Evolutionary conservation across 78 protist genomes (phyloP), one percentile per base, ranked within the genome.

Genomic region (Guillardia theta): DNA sequence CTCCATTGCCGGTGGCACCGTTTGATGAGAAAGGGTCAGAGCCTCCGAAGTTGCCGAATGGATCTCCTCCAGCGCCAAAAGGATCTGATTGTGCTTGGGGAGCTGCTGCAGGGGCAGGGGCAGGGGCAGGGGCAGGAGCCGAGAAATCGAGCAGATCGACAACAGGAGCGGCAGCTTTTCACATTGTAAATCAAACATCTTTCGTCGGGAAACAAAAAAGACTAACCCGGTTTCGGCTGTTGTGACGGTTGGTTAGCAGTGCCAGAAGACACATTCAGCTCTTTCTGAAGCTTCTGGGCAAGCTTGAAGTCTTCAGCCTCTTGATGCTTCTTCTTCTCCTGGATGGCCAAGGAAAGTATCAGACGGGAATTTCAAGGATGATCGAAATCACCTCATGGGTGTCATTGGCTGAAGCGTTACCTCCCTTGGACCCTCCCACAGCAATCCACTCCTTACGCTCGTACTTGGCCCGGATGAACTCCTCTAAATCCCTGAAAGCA

Each of bases 401-500:
- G n/a, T n/a, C n/a, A n/a, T n/a, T n/a, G n/a, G n/a, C n/a, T n/a
- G 87, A 70, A 43, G 87, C 41, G 15, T 4, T 1, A 4, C 0
- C 87, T 2, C 39, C 39, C 87, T 70, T 36, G 87, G 39, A 22
- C 3, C 39, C 9, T 1, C 45, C 87, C 47, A 70, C 5, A 27
- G 87, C 45, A 24, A 43, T 36, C 48, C 44, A 78, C 48, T 78
- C 88, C 33, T 78, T 78, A n/a, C 88, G 88, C 88, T 78, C 88
- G 48, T 78, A 78, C 88, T 78, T 78, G 48, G 88, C 44, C 5
- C 88, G 88, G 88, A 78, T 78, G 48, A 78, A 78, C 27, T 41
- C 48, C 48, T 78, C 88, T n/a, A 78, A 48, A 2, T 27, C 48
- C 48, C 88, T 36, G 24, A n/a, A 50, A 50, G 30, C 10, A 10